Evolutionary conservation across 2,329 filamentous ascomycete genomes (phyloP), one percentile per base, ranked within the genome.

Genomic region (Stromatinia cepivora): DNA sequence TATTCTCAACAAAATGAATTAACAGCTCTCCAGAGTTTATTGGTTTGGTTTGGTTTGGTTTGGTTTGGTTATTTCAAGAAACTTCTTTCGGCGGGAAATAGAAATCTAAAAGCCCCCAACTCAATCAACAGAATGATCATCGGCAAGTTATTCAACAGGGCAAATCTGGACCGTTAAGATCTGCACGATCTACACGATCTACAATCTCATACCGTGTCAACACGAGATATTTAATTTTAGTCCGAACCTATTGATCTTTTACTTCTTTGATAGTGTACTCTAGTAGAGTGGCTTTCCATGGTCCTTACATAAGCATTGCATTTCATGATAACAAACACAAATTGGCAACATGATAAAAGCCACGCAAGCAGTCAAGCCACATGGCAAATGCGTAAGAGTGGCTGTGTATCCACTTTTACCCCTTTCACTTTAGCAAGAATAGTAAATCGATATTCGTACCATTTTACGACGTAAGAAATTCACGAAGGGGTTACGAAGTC

Each of bases 401-500:
- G 46, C 61, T 63, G 22, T 3, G 61, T 52, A 52, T 52, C 46
- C 46, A 63, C 61, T 20, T 25, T 39, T 25, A 22, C 46, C 61
- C 61, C 61, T 64, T 63, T 50, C 59, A 50, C 15, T 17, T 50
- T 52, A 64, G n/a, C 31, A 64, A 63, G n/a, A 64, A 64, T 52
- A 52, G 46, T 39, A 39, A 28, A n/a, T 28, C 39, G 13, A 48
- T 48, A 48, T 25, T 13, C 45, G 4, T 34, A 62, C 58, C 20
- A 48, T 48, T 46, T 61, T 48, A 42, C 58, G 42, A 62, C 58
- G 34, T n/a, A 48, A 62, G 42, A 62, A 62, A 62, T 48, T 50
- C 48, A 61, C 28, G 13, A 13, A 28, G 58, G 63, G 34, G 45
- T 39, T 50, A 39, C 46, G n/a, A 59, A 52, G 20, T 56, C 20